These are phyloP conservation scores for Alternaria arborescens DNA, from an alignment of 2,329 filamentous ascomycete genomes.

Conservation along the genomic window DNA sequence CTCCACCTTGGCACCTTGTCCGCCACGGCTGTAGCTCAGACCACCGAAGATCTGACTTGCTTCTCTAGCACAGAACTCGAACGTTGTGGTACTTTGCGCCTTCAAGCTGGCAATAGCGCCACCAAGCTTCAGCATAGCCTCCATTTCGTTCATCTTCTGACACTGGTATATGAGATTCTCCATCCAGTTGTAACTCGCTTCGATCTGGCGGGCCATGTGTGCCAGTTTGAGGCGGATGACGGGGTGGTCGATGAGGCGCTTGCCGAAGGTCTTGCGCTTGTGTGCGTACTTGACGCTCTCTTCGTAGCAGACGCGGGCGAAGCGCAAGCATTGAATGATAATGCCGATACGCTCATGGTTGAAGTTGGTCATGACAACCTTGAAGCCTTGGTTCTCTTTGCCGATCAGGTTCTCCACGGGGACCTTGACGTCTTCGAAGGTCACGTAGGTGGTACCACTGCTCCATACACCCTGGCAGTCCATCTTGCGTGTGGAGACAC, in stretches of 20 bases:
- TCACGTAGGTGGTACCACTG: constrained; percentile 94
- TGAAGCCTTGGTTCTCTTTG: constrained; percentile 98
- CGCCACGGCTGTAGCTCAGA: constrained; percentile 88
- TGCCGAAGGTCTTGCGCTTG: constrained; percentile 96
- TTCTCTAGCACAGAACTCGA: constrained; percentile 97
- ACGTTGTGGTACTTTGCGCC: constrained; percentile 91
- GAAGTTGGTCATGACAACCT: constrained; percentile 99
- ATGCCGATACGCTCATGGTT: constrained; percentile 99
- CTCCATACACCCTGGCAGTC: constrained; percentile 92
- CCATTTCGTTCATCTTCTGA: constrained; percentile 88
- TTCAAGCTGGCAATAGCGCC: constrained; percentile 94
- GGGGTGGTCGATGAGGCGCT: constrained; percentile 94
- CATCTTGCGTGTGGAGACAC: constrained; percentile 93
- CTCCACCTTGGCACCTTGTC: constrained; percentile 96
- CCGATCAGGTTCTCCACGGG: constrained; percentile 98
- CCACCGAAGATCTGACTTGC: constrained; percentile 98
- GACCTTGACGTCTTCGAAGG: constrained; percentile 98
- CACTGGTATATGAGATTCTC: constrained; percentile 96
- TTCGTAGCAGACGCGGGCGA: constrained; percentile 96
- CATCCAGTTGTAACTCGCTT: constrained; percentile 96
- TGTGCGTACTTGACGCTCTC: constrained; percentile 96
- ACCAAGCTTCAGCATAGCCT: constrained; percentile 95
- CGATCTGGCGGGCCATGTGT: constrained; percentile 97
- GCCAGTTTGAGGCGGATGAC: constrained; percentile 98
- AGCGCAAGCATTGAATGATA: constrained; percentile 95